These are phyloP conservation scores for Boletus vermiculosoides DNA, from an alignment of 768 basidiomycete species.

Conservation along the genomic window DNA sequence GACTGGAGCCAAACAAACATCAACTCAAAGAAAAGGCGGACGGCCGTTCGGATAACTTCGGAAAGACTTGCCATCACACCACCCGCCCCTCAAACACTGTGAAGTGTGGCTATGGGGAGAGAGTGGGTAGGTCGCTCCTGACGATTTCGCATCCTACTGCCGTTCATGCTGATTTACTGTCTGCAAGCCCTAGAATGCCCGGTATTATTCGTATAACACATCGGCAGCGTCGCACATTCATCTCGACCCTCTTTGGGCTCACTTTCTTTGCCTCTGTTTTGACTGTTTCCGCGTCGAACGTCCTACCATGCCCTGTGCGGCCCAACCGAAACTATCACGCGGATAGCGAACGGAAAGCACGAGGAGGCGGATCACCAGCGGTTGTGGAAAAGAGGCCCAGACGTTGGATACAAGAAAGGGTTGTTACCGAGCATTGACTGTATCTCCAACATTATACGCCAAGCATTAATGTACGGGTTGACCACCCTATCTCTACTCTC, in stretches of 20 bases:
- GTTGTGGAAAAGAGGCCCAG: slow-evolving; percentile 63
- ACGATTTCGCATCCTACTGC: too few relatives aligned
- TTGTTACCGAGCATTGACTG: slow-evolving; percentile 16
- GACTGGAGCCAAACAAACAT: slow-evolving; percentile 20
- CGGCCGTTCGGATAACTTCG: too few relatives aligned
- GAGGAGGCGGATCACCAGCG: slow-evolving; percentile 28
- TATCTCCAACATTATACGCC: not conserved
- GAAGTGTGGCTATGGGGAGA: slow-evolving; percentile 27
- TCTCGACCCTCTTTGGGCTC: slow-evolving; percentile 76
- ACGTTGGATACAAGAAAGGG: slow-evolving; percentile 81
- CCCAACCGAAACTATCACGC: slow-evolving; percentile 55
- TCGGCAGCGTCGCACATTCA: slow-evolving; percentile 63
- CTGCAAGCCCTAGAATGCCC: slow-evolving; percentile 55
- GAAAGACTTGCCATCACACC: not conserved
- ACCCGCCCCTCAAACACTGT: not conserved
- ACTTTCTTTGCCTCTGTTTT: slow-evolving; percentile 77
- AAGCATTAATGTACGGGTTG: slow-evolving; percentile 1
- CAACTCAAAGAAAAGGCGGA: slow-evolving; percentile 12
- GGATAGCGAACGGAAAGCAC: slow-evolving; percentile 44
- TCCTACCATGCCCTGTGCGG: slow-evolving; percentile 80
- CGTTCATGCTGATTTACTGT: slow-evolving; percentile 44
- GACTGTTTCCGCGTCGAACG: slow-evolving; percentile 76
- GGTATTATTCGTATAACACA: slow-evolving; percentile 57
- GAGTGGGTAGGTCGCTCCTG: slow-evolving; percentile 15
- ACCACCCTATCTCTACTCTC: not conserved